Conservation (phyloP, 192 early-diverging fungal genomes). For the Phlyctochytrium bullatum region DNA sequence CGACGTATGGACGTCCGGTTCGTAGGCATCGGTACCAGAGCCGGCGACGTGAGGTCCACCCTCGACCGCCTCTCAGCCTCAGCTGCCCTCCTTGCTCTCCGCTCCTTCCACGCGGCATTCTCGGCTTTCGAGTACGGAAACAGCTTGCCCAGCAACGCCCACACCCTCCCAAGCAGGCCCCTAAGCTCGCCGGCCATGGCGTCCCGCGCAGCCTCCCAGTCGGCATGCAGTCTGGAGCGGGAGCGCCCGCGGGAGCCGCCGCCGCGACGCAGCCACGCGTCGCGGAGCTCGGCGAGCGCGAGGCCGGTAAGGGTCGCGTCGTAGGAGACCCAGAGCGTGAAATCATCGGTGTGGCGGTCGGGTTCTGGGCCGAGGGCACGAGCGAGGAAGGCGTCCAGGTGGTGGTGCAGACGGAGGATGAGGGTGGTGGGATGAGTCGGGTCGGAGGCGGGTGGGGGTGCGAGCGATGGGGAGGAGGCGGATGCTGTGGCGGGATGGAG, state of each 20-base stretch:
- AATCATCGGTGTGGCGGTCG: slow-evolving; percentile 20
- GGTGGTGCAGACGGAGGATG: slow-evolving; percentile 14
- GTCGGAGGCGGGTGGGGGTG: slow-evolving; percentile 1
- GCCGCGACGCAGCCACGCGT: slow-evolving; percentile 16
- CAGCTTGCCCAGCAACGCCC: slow-evolving; percentile 22
- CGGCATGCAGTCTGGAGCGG: slow-evolving; percentile 7
- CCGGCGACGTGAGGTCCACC: not conserved
- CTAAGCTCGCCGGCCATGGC: slow-evolving; percentile 19
- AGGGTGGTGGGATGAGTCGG: slow-evolving; percentile 10
- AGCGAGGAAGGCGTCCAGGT: slow-evolving; percentile 21
- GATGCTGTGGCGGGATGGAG: not conserved
- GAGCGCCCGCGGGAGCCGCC: slow-evolving; percentile 23
- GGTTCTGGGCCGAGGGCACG: slow-evolving; percentile 20
- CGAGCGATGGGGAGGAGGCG: not conserved
- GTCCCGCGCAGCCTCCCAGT: slow-evolving; percentile 18
- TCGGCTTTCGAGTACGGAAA: slow-evolving; percentile 25
- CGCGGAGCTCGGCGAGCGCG: slow-evolving; percentile 13
- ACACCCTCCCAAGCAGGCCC: slow-evolving; percentile 13
- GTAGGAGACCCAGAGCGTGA: slow-evolving; percentile 21
- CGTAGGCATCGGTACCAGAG: not conserved
- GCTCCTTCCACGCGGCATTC: slow-evolving; percentile 23
- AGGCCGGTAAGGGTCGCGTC: slow-evolving; percentile 4
- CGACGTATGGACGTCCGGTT: too few relatives aligned
- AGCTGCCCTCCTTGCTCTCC: not conserved
- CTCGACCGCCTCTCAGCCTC: not conserved